Base-by-base conservation (phyloP, 2,329 filamentous ascomycete species). In the Balansia obtecta region DNA sequence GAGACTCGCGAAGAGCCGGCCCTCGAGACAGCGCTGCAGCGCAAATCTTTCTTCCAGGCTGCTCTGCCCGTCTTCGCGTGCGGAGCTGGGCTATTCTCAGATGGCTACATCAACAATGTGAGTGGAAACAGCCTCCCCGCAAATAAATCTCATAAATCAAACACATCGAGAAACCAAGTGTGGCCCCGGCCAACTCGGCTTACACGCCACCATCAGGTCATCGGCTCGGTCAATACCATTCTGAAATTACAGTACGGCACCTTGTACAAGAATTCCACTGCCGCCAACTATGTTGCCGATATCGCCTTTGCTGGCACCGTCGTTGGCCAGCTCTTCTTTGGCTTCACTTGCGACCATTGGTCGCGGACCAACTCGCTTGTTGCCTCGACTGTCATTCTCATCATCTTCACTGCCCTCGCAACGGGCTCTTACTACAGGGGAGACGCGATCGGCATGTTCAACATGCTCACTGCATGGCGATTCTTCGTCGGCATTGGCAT, bases 71-170 rank as follows among this genome's bases (percentile, higher is more conserved):
- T 88, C 1, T 83, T 95, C 58, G 89, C 89, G 42, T 95, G 88
- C 61, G 90, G 90, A 56, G 86, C 89, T 48, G 90, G 90, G 60
- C 75, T 95, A 2, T 95, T 95, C 68, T 89, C 85, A 22, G 90
- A 95, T 65, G 90, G 90, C 15, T 95, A 95, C 65, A 79, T 95
- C 63, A 94, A 95, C 68, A 88, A 87, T 61, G 86, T 88, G 69
- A 54, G 64, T 50, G 7, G 9, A 15, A 30, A 9, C 20, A 30
- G 22, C 5, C 2, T 7, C 27, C 27, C 27, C 27, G 8, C 27
- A 27, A 22, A 8, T 9, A 27, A 22, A 8, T 9, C 15, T 11
- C 12, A 33, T n/a, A 12, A n/a, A 34, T 18, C 10, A 30, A 46
- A 38, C 30, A 39, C 11, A 13, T 27, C 27, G 8, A 22, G 20